Evolutionary conservation across 2,329 filamentous ascomycete species (phyloP).

Genomic region (Lecanicillium sp.): DNA sequence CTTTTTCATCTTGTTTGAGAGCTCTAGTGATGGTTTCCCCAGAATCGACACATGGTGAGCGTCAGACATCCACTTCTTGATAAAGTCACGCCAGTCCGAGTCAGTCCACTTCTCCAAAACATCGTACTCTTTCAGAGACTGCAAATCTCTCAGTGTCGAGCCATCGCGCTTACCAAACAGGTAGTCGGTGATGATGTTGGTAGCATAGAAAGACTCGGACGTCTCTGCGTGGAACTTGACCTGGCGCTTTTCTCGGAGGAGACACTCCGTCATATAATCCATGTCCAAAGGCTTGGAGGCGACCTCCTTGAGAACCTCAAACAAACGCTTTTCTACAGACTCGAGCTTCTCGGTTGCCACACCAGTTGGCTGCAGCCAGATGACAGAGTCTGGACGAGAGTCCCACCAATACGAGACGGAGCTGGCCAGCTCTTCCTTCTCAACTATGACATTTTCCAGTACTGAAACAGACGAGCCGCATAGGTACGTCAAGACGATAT

Average conservation of each 20-base stretch:
- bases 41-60: conserved; percentile 82
- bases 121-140: conserved; percentile 52
- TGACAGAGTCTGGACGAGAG: conserved; percentile 69
- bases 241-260: conserved; percentile 71
- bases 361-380: conserved; percentile 78
- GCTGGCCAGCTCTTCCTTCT: conserved; percentile 86
- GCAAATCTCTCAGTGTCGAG: conserved; percentile 57
- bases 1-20: conserved; percentile 73
- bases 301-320: conserved; percentile 75
- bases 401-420: conserved; percentile 75
- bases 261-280: conserved; percentile 81
- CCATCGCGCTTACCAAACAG: conserved; percentile 84
- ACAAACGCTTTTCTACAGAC: conserved; percentile 76
- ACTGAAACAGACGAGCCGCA: conserved; percentile 89
- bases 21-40: conserved; percentile 71
- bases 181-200: conserved; percentile 84
- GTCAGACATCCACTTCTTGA: conserved; percentile 77
- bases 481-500: conserved; percentile 75
- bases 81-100: conserved; percentile 70
- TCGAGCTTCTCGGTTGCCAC: conserved; percentile 81
- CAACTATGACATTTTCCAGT: conserved; percentile 84
- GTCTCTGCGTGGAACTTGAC: conserved; percentile 78
- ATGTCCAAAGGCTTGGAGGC: conserved; percentile 77
- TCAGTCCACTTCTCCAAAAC: conserved; percentile 72
- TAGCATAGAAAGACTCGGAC: conserved; percentile 72